Conservation (phyloP, 2,329 filamentous ascomycete genomes). For the Clonostachys rhizophaga region DNA sequence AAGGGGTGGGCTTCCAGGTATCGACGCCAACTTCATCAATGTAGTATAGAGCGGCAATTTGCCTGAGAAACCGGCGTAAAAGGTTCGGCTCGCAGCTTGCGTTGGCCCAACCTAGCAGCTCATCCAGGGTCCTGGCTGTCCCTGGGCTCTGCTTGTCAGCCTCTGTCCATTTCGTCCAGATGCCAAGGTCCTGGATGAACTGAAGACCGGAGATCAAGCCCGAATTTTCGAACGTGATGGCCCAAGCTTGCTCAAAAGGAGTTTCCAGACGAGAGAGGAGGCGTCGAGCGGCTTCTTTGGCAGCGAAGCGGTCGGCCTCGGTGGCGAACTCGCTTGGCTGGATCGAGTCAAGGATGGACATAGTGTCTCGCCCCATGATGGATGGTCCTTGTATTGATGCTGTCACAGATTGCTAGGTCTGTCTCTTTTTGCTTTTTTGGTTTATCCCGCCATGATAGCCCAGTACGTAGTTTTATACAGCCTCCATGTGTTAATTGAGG, state of each 20-base stretch:
- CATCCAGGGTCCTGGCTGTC: constrained; percentile 16
- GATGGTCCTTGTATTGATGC: not conserved
- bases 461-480: no score
- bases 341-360: constrained; percentile 1
- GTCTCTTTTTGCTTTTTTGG: no score
- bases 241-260: constrained; percentile 22
- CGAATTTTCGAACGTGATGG: constrained; percentile 19
- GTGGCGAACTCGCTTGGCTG: constrained; percentile 1
- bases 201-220: constrained; percentile 19
- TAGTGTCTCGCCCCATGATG: constrained; percentile 1
- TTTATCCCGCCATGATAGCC: no score
- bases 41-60: constrained; percentile 19
- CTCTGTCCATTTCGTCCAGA: constrained; percentile 21
- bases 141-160: constrained; percentile 9
- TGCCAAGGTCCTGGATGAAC: constrained; percentile 18
- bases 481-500: no score
- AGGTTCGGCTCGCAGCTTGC: constrained; percentile 16
- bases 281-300: constrained; percentile 14
- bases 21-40: constrained; percentile 20
- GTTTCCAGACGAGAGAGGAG: constrained; percentile 20
- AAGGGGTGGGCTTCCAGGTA: constrained; percentile 20
- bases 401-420: no score
- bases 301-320: constrained; percentile 6
- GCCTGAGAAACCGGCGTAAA: constrained; percentile 19
- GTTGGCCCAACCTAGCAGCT: constrained; percentile 15